A percentile compares a stretch with the other conserved stretches of the same genome.
Evolutionary conservation across 2,329 filamentous ascomycete genomes (phyloP).

Genomic region (Alternaria brassicae): DNA sequence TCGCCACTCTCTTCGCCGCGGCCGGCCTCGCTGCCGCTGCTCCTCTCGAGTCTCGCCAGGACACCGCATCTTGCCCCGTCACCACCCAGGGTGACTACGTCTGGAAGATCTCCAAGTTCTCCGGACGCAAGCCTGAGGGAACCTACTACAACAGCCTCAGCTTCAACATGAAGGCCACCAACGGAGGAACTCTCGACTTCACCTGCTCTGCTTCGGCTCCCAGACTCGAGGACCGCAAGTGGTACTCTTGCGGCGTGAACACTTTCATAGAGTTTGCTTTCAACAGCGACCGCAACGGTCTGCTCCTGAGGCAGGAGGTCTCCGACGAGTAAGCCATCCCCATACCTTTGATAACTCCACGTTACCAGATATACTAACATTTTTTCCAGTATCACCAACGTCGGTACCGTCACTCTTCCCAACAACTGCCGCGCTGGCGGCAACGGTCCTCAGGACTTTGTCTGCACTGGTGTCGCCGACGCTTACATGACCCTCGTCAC

Average conservation of each 20-base stretch:
- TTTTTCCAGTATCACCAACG: constrained; percentile 12
- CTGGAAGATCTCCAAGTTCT: constrained; percentile 31
- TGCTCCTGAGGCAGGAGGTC: constrained; percentile 24
- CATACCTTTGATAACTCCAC: background rate
- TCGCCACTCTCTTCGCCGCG: constrained; percentile 24
- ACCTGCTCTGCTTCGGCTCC: constrained; percentile 9
- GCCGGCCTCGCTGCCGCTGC: constrained; percentile 19
- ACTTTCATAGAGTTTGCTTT: constrained; percentile 23
- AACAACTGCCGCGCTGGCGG: constrained; percentile 25
- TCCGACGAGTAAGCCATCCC: constrained; percentile 15
- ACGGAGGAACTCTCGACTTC: constrained; percentile 18
- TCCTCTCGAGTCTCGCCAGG: constrained; percentile 19
- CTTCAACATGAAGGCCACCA: constrained; percentile 30
- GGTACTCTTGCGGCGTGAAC: constrained; percentile 24
- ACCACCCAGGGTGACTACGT: constrained; percentile 23
- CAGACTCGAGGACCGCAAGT: constrained; percentile 17
- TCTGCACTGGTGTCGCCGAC: constrained; percentile 73
- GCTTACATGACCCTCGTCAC: constrained; percentile 55
- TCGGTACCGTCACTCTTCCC: constrained; percentile 24
- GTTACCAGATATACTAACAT: constrained; percentile 2
- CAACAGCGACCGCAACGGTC: constrained; percentile 17
- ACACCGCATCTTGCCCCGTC: constrained; percentile 10
- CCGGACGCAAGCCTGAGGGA: constrained; percentile 29
- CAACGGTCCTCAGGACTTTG: constrained; percentile 63
- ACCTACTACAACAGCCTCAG: constrained; percentile 21